Evolutionary conservation across 2,329 filamentous ascomycete species (phyloP), one percentile per base, ranked within the genome.

Genomic region (Aspergillus sp.): DNA sequence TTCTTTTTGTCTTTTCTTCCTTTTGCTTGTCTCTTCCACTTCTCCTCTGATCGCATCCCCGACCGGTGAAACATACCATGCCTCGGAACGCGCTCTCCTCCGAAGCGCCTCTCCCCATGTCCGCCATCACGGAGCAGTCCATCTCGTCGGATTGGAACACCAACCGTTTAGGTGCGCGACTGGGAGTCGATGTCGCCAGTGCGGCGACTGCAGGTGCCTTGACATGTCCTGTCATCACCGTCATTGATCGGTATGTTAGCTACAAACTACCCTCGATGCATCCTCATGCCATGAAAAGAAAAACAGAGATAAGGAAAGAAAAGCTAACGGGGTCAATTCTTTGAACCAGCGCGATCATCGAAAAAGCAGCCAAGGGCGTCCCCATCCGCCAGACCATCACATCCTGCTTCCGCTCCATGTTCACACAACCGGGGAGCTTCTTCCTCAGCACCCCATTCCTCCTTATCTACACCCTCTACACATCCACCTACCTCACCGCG

Each of bases 401-500:
- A 41, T 72, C 70, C 57, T 76, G 79, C 47, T 68, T 81, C 56
- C 67, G 68, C 11, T 73, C 73, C 6, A 78, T 81, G 63, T 50
- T 79, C 58, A 65, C 71, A 27, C 73, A 73, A 30, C 80, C 80
- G 6, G 72, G 70, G 58, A 67, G 60, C n/a, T 82, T 81, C 71
- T 73, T 82, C 64, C 63, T 75, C 55, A 78, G 77, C 64, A 82
- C 80, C 5, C 80, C 80, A 2, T 82, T 81, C 66, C 68, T 81
- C 60, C 74, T 82, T 21, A 81, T 82, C 58, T 81, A 81, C 60
- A 79, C 80, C 56, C 82, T 96, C 47, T 98, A 97, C 82, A 90
- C 88, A 62, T 89, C 90, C 66, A 98, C 94, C 61, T 97, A 97
- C 80, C 80, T 95, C 11, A 92, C 91, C 1, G 93, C 94, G 64